Percentiles rank a stretch among this genome's conserved stretches.
These are phyloP conservation scores for Heritiera littoralis DNA, from an alignment of 345 rosid genomes.

Conservation along the genomic window DNA sequence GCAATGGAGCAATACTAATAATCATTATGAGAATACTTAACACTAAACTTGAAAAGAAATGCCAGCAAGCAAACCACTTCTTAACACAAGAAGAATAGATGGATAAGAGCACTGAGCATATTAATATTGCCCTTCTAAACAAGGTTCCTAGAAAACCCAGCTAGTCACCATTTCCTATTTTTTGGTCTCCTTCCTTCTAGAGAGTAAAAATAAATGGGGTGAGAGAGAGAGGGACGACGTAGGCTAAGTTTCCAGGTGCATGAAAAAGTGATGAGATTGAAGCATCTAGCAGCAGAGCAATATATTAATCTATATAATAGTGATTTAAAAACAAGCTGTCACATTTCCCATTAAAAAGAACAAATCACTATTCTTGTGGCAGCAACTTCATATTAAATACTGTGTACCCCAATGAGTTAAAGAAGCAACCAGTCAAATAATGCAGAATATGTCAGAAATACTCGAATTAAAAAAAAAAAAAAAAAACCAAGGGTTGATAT, in stretches of 20 bases:
- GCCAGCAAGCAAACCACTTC: background rate
- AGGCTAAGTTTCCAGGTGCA: background rate
- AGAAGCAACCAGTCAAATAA: conserved; percentile 6
- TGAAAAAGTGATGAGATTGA: background rate
- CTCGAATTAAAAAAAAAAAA: background rate
- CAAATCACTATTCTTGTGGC: background rate
- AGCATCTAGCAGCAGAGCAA: conserved; percentile 1
- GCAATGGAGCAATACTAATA: conserved; percentile 5
- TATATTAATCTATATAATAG: conserved; percentile 5
- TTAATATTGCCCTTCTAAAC: background rate
- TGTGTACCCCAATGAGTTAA: background rate
- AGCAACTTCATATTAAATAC: background rate
- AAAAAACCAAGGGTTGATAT: conserved; percentile 10
- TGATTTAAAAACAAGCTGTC: background rate
- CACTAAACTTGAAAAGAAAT: background rate
- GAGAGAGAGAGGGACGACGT: background rate
- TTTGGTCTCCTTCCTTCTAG: background rate
- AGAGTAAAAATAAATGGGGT: background rate
- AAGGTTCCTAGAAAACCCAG: background rate
- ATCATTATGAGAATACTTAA: conserved; percentile 7
- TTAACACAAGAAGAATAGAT: background rate
- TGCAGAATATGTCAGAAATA: background rate
- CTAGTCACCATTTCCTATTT: background rate
- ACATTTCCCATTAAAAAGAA: background rate
- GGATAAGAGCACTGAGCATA: background rate